phyloP scores from a whole-genome alignment of 164 flowering plant species.

The Aristolochia contorta region DNA sequence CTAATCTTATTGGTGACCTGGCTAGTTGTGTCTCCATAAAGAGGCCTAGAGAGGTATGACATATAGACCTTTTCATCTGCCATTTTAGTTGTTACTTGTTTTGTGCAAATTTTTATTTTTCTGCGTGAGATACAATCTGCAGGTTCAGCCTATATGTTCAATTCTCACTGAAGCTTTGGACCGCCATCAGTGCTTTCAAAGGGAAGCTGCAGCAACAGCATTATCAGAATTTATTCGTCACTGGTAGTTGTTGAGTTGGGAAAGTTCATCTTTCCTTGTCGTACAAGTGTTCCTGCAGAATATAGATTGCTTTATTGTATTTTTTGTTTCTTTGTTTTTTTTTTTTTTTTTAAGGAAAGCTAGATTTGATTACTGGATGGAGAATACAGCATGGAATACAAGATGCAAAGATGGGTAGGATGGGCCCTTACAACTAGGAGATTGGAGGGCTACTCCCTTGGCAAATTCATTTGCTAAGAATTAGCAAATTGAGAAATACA shows the following conservation, averaged over 20 bases:
- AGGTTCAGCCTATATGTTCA: constrained; percentile 63
- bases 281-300: no score
- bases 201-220: constrained; percentile 97
- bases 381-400: no score
- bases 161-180: constrained; percentile 56
- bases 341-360: no score
- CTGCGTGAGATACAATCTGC: not conserved
- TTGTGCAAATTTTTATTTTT: not conserved
- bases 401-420: no score
- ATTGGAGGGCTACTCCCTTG: no score
- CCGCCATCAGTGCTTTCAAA: constrained; percentile 42
- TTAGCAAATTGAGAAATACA: no score
- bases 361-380: no score
- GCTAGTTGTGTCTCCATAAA: constrained; percentile 84
- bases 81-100: not conserved
- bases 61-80: not conserved
- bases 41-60: constrained; percentile 90
- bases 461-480: no score
- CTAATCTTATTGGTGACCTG: constrained; percentile 73
- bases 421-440: no score
- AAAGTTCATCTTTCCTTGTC: no score
- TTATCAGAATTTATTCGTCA: constrained; percentile 85
- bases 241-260: constrained; percentile 31
- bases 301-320: no score
- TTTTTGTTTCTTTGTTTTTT: no score